Conservation (phyloP, 306 rosid species). For the Casuarina equisetifolia region DNA sequence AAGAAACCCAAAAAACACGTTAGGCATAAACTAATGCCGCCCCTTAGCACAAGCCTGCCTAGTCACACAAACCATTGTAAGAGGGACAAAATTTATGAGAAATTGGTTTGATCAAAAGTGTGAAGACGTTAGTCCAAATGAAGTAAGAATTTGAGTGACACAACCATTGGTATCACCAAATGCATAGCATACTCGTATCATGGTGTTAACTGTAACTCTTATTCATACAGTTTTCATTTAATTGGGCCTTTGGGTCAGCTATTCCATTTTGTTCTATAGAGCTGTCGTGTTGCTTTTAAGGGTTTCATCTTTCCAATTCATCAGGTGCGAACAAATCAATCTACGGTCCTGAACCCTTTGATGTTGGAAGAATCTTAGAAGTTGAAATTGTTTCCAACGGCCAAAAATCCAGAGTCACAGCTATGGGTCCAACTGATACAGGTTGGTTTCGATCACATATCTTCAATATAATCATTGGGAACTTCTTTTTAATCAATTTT, state of each 20-base stretch:
- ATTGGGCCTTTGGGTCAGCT: neutral
- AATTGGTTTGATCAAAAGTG: neutral
- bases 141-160: neutral
- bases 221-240: neutral
- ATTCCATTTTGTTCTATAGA: neutral
- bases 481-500: conserved; percentile 10
- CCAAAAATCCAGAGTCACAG: conserved; percentile 54
- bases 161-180: neutral
- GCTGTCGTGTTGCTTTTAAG: conserved; percentile 21
- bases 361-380: conserved; percentile 85
- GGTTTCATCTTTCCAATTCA: conserved; percentile 24
- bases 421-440: conserved; percentile 65
- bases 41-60: neutral
- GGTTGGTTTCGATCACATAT: conserved; percentile 52
- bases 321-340: conserved; percentile 68
- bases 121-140: neutral
- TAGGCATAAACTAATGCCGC: neutral
- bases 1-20: neutral
- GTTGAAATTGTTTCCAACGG: conserved; percentile 69
- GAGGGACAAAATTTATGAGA: neutral
- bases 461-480: neutral
- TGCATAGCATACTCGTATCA: neutral
- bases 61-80: neutral
- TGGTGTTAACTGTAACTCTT: neutral
- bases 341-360: conserved; percentile 91